phyloP scores from a whole-genome alignment of 2,329 filamentous ascomycete species.

The Tolypocladium ovalisporum region DNA sequence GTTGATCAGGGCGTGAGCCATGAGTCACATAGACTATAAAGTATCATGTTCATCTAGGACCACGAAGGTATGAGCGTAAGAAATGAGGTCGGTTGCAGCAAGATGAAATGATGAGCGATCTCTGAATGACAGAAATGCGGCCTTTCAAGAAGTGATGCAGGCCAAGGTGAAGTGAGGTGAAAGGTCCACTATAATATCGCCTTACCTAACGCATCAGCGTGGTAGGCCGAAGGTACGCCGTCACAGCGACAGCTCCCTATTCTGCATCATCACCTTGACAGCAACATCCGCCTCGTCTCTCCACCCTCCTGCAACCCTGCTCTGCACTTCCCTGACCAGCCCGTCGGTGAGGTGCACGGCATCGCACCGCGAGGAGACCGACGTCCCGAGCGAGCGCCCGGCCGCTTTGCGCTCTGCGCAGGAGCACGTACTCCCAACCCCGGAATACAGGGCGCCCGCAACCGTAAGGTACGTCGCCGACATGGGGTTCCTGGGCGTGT shows the following conservation, averaged over 20 bases:
- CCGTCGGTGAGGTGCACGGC: background rate
- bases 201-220: background rate
- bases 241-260: background rate
- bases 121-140: background rate
- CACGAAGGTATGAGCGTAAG: too few species aligned
- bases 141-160: too few species aligned
- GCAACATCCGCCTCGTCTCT: background rate
- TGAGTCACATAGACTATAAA: too few species aligned
- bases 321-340: background rate
- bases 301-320: background rate
- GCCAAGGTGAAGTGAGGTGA: background rate
- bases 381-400: background rate
- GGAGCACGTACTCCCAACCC: background rate
- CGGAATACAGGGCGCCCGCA: background rate
- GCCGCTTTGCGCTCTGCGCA: background rate
- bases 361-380: background rate
- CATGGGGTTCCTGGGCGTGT: conserved; percentile 91
- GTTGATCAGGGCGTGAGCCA: too few species aligned
- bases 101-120: background rate
- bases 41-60: too few species aligned
- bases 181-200: background rate
- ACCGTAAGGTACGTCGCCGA: conserved; percentile 9
- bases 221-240: background rate
- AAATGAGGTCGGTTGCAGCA: too few species aligned
- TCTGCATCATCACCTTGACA: background rate